Percentiles rank a stretch among this genome's conserved stretches.
phyloP scores from a whole-genome alignment of 306 rosid species.

The Malus sieversii region DNA sequence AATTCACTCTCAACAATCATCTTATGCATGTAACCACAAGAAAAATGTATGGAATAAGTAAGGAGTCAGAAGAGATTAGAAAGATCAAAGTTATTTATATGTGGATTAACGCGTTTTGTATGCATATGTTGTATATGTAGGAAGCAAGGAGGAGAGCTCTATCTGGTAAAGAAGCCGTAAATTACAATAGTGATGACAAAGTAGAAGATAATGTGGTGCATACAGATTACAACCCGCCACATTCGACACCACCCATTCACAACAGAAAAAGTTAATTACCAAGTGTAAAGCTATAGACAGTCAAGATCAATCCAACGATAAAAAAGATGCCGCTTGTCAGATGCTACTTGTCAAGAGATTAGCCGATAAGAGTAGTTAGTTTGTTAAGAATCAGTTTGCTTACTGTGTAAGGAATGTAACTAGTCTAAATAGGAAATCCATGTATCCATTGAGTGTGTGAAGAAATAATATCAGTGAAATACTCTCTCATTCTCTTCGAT shows the following conservation, averaged over 20 bases:
- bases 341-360: too few relatives aligned
- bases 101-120: neutral
- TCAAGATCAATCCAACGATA: too few relatives aligned
- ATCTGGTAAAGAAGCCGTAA: neutral
- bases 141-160: conserved; percentile 14
- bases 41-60: neutral
- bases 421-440: too few relatives aligned
- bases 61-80: neutral
- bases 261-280: conserved; percentile 4
- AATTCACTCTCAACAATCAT: neutral
- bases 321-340: too few relatives aligned
- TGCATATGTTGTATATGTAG: conserved; percentile 9
- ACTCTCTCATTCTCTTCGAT: too few relatives aligned
- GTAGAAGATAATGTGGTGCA: neutral
- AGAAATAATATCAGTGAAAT: too few relatives aligned
- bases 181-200: neutral
- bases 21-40: neutral
- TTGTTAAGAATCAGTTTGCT: too few relatives aligned
- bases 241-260: conserved; percentile 30
- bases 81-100: neutral
- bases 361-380: too few relatives aligned
- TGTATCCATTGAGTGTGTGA: too few relatives aligned
- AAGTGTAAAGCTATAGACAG: too few relatives aligned
- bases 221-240: conserved; percentile 27
- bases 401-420: too few relatives aligned